Percentiles rank a stretch among this genome's conserved stretches.
phyloP scores from a whole-genome alignment of 2,329 filamentous ascomycete genomes.

The Trichoderma sp. region DNA sequence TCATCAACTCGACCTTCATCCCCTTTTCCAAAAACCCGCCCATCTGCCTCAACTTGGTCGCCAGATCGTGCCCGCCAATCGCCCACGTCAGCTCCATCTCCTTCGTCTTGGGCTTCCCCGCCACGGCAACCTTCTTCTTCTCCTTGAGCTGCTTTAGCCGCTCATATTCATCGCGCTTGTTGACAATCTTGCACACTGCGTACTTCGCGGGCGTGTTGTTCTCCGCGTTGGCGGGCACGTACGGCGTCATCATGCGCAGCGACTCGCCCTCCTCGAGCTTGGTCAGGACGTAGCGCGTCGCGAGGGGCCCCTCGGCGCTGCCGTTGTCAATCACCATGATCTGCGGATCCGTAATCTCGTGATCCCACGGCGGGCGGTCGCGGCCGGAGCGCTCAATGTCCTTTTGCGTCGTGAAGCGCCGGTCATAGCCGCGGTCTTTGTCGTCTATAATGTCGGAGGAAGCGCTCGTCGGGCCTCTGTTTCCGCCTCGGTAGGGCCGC shows the following conservation, averaged over 20 bases:
- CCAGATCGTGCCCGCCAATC: slow-evolving; percentile 75
- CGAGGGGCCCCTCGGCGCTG: slow-evolving; percentile 45
- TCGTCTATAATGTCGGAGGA: slow-evolving; percentile 28
- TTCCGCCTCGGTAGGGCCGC: slow-evolving; percentile 9
- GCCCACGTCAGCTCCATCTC: slow-evolving; percentile 91
- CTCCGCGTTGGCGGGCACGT: slow-evolving; percentile 40
- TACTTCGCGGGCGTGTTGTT: slow-evolving; percentile 35
- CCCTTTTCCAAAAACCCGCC: slow-evolving; percentile 73
- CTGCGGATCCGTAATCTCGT: slow-evolving; percentile 49
- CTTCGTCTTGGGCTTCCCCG: slow-evolving; percentile 59
- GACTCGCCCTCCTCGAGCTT: slow-evolving; percentile 43
- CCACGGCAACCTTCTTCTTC: slow-evolving; percentile 49
- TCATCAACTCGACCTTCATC: slow-evolving; percentile 71
- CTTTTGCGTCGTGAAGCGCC: slow-evolving; percentile 43
- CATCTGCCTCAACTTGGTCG: slow-evolving; percentile 70
- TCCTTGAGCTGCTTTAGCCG: slow-evolving; percentile 49
- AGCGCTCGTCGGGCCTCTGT: neutral
- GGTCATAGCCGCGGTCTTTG: slow-evolving; percentile 38
- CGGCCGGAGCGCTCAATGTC: slow-evolving; percentile 42
- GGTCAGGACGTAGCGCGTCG: slow-evolving; percentile 47
- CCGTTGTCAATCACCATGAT: slow-evolving; percentile 50
- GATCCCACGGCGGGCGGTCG: slow-evolving; percentile 48
- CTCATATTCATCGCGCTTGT: slow-evolving; percentile 57
- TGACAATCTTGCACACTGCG: slow-evolving; percentile 73
- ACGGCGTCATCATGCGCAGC: slow-evolving; percentile 49